Evolutionary conservation across 164 flowering plant genomes (phyloP), one percentile per base, ranked within the genome.

Genomic region (Stephania cephalantha): DNA sequence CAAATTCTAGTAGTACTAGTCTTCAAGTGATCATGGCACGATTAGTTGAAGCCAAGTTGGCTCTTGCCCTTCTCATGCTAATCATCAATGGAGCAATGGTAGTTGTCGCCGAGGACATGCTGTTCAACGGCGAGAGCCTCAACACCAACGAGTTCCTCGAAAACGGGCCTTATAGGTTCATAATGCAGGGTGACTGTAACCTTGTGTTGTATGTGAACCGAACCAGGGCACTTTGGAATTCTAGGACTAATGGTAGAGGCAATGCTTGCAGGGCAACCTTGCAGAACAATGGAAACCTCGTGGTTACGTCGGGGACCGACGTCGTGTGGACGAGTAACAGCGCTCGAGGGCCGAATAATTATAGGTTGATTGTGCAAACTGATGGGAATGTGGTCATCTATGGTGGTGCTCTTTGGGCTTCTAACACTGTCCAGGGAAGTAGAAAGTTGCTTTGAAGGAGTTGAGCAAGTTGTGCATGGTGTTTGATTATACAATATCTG

Each of bases 361-460:
- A 81, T 76, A 73, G 83, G 2, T 75, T 81, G 52, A 75, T 78
- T 25, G 78, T 78, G 42, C 83, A 81, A 50, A 44, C 69, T 22
- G 83, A 81, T 48, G 83, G 83, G 5, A 81, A 81, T 55, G 83
- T 81, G 15, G 82, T 80, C 31, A 71, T 80, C 46, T 80, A 80
- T 22, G 82, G 78, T 12, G 78, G 73, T 6, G 80, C 83, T 64
- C 74, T 81, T 25, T 81, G 83, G 83, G 83, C 83, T 18, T 78
- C 80, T 0, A 78, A 78, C 48, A 78, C 83, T 4, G 82, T 80
- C 7, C 80, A 77, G 45, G 64, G 63, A 46, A 48, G 53, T 22
- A 80, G 70, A 42, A n/a, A 65, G n/a, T 31, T 76, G 74, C 50
- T 71, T 9, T 76, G 35, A 76, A 46, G 58, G 17, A n/a, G 18